phyloP scores from a whole-genome alignment of 257 asterid genomes.

The Sherardia arvensis region DNA sequence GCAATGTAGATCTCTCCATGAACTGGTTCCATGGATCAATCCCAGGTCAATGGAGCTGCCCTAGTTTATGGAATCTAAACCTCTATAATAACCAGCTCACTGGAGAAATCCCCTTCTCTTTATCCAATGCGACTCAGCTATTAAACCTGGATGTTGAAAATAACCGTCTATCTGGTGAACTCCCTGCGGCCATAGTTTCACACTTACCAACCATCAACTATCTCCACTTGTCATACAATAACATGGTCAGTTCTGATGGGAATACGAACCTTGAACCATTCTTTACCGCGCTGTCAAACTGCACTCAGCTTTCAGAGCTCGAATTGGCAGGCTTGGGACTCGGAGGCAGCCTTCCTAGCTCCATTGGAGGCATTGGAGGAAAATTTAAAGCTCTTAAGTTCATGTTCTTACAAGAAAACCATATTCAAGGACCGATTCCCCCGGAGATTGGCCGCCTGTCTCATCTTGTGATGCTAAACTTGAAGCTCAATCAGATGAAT shows the following conservation, averaged over 20 bases:
- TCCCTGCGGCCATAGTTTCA: constrained; percentile 27
- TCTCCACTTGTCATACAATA: constrained; percentile 41
- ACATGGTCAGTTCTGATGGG: constrained; percentile 35
- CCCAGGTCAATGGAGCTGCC: constrained; percentile 42
- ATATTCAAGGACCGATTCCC: constrained; percentile 35
- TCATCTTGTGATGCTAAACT: constrained; percentile 22
- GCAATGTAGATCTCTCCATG: constrained; percentile 31
- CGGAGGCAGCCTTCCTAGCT: constrained; percentile 33
- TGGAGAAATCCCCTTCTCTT: constrained; percentile 34
- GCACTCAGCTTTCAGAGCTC: constrained; percentile 31
- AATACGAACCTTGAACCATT: constrained; percentile 44
- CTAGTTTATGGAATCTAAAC: constrained; percentile 27
- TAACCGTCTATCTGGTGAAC: constrained; percentile 32
- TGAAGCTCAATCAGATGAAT: constrained; percentile 27
- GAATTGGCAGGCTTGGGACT: constrained; percentile 35
- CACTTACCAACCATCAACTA: constrained; percentile 9
- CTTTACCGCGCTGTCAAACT: constrained; percentile 33
- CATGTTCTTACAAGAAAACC: constrained; percentile 41
- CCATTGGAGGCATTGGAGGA: constrained; percentile 30
- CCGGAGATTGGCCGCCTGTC: constrained; percentile 19
- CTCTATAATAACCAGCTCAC: constrained; percentile 27
- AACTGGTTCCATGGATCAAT: constrained; percentile 27
- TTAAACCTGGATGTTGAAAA: constrained; percentile 33
- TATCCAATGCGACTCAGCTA: constrained; percentile 29
- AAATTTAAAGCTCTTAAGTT: constrained; percentile 11